These are phyloP conservation scores for Hypoxylon sp. DNA, from an alignment of 2,329 filamentous ascomycete genomes.

Conservation along the genomic window DNA sequence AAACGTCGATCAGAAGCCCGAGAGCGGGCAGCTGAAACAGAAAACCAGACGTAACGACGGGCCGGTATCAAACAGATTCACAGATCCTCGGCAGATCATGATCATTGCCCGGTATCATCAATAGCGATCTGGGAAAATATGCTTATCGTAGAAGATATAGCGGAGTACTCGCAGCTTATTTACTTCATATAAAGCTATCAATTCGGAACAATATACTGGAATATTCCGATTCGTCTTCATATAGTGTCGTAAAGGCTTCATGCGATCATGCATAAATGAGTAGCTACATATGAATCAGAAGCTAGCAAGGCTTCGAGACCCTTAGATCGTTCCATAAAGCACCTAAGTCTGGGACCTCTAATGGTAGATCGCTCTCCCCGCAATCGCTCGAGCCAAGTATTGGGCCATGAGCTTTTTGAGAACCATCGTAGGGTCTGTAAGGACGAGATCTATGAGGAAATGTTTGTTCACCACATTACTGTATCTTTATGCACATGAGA, in stretches of 20 bases:
- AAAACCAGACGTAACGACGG: slow-evolving; percentile 29
- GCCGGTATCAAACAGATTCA: slow-evolving; percentile 42
- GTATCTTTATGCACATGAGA: slow-evolving; percentile 21
- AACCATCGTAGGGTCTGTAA: background rate
- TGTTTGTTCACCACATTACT: slow-evolving; percentile 3
- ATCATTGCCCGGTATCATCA: slow-evolving; percentile 19
- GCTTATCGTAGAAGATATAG: slow-evolving; percentile 4
- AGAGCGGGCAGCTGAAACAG: slow-evolving; percentile 34
- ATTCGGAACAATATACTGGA: background rate
- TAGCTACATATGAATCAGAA: slow-evolving; percentile 18
- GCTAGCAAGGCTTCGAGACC: slow-evolving; percentile 29
- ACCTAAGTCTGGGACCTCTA: background rate
- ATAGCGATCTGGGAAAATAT: slow-evolving; percentile 19
- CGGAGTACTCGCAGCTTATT: background rate
- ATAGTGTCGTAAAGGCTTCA: slow-evolving; percentile 4
- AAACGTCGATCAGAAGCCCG: slow-evolving; percentile 20
- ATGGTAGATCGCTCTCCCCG: slow-evolving; percentile 17
- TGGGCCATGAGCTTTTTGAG: background rate
- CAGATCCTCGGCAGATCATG: slow-evolving; percentile 38
- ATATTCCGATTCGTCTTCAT: slow-evolving; percentile 5
- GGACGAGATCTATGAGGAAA: background rate
- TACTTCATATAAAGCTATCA: background rate
- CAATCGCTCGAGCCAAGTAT: slow-evolving; percentile 8
- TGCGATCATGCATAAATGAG: slow-evolving; percentile 14
- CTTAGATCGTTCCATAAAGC: slow-evolving; percentile 19